Evolutionary conservation across 805 yeast genomes (phyloP).

Genomic region (Yamadazyma ubonensis): DNA sequence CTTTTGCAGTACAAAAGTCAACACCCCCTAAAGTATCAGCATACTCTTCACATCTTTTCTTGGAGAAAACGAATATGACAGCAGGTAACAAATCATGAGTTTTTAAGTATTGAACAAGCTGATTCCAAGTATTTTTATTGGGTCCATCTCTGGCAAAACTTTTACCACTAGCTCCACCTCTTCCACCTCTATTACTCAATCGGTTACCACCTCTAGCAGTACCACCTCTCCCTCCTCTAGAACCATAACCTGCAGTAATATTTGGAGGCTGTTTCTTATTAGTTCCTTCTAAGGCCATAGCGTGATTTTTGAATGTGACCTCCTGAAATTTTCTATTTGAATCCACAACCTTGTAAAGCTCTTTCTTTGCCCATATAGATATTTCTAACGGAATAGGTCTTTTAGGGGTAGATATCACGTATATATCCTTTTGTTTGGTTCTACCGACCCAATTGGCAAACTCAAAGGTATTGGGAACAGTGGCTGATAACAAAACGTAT

Average conservation of each 20-base stretch:
- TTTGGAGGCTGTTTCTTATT: constrained; percentile 36
- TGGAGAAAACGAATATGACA: constrained; percentile 90
- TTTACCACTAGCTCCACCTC: constrained; percentile 25
- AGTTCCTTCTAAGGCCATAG: constrained; percentile 46
- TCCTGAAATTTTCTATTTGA: constrained; percentile 69
- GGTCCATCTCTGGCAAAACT: constrained; percentile 54
- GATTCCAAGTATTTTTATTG: constrained; percentile 73
- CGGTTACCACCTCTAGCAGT: constrained; percentile 47
- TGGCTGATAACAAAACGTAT: constrained; percentile 86
- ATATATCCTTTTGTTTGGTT: constrained; percentile 92
- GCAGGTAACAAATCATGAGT: constrained; percentile 78
- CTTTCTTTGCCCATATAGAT: constrained; percentile 76
- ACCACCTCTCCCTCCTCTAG: constrained; percentile 45
- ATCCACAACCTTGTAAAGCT: constrained; percentile 70
- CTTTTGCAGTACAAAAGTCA: constrained; percentile 80
- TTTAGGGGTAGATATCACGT: constrained; percentile 93
- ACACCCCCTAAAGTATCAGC: constrained; percentile 74
- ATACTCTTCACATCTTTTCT: constrained; percentile 90
- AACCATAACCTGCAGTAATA: constrained; percentile 37
- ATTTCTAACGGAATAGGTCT: constrained; percentile 96
- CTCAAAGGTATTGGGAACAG: constrained; percentile 97
- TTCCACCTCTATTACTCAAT: constrained; percentile 35
- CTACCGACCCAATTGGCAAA: constrained; percentile 99
- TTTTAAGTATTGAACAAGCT: constrained; percentile 68
- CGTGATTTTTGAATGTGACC: constrained; percentile 60